Base-by-base conservation (phyloP, 495 filamentous ascomycete species). In the Clohesyomyces aquaticus region DNA sequence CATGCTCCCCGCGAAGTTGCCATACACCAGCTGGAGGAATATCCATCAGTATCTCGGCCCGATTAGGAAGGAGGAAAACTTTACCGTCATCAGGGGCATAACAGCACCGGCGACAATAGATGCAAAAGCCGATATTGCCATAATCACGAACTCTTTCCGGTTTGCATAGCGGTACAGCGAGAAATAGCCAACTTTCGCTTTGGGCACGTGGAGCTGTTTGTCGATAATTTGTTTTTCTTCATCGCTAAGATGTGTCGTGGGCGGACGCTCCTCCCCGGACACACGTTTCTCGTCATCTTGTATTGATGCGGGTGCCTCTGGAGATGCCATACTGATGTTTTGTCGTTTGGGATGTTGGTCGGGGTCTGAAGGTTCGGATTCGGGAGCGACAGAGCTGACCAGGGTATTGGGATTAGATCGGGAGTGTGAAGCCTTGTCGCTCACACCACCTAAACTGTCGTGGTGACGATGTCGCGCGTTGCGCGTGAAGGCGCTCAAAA, bases 1-100 rank as follows among this genome's bases (percentile, higher is more conserved):
- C 25, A 71, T 67, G 56, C 43, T 64, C 0, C 64, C 64, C 1
- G 68, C 59, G 21, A 71, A 61, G 28, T 67, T 63, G 12, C 68
- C 68, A 47, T 60, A 67, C 14, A 71, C 64, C 16, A 66, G 55
- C 53, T 61, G 21, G 1, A 23, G 14, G n/a, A 14, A 14, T 4
- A 4, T 4, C 22, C 3, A 26, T 18, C 16, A 22, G 6, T 4
- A 32, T 16, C 8, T 41, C 21, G 14, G 18, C 2, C 3, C 16
- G 12, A 46, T 27, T 29, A 18, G 23, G 11, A 4, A 6, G 11
- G 16, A 29, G 23, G 1, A 14, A 3, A 12, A 29, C 29, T 47
- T 47, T 53, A 68, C 61, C n/a, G 68, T 71, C 68, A 71, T 68
- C 26, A 71, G 42, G 12, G 68, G 68, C n/a, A 71, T 14, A 19